These are phyloP conservation scores for Populus simonii DNA, from an alignment of 345 rosid genomes.

Conservation along the genomic window DNA sequence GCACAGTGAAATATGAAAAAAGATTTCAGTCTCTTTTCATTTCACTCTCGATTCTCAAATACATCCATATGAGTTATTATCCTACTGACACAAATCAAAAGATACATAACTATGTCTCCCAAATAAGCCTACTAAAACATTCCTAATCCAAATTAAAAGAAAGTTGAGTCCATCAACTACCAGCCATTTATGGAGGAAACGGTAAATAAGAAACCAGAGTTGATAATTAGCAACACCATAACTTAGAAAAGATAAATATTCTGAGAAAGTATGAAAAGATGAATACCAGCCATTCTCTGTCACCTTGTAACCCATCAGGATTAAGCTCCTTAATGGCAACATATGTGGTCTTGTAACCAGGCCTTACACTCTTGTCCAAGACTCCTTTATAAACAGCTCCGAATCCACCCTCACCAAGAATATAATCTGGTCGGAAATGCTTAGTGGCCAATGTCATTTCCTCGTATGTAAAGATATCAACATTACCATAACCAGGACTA, in stretches of 20 bases:
- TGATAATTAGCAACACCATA: not conserved
- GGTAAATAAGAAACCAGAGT: not conserved
- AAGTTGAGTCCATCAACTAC: not conserved
- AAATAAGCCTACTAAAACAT: not conserved
- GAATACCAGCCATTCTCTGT: slow-evolving; percentile 97
- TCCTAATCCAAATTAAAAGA: not conserved
- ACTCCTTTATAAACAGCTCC: slow-evolving; percentile 90
- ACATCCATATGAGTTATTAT: not conserved
- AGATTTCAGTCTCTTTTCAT: not conserved
- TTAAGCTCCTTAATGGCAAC: slow-evolving; percentile 95
- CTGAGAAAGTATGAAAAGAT: slow-evolving; percentile 12
- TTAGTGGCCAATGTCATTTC: slow-evolving; percentile 88
- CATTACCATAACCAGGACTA: slow-evolving; percentile 63
- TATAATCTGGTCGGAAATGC: slow-evolving; percentile 74
- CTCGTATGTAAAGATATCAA: slow-evolving; percentile 71
- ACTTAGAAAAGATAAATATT: not conserved
- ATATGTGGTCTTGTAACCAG: slow-evolving; percentile 48
- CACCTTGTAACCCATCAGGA: slow-evolving; percentile 92
- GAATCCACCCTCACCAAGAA: slow-evolving; percentile 95
- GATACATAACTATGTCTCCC: not conserved
- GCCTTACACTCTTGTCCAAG: slow-evolving; percentile 61
- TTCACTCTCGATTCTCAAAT: not conserved
- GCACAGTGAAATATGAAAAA: not conserved
- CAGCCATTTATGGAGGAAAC: not conserved
- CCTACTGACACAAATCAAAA: not conserved